phyloP scores from a whole-genome alignment of 306 rosid genomes.

The Glycine tomentella region DNA sequence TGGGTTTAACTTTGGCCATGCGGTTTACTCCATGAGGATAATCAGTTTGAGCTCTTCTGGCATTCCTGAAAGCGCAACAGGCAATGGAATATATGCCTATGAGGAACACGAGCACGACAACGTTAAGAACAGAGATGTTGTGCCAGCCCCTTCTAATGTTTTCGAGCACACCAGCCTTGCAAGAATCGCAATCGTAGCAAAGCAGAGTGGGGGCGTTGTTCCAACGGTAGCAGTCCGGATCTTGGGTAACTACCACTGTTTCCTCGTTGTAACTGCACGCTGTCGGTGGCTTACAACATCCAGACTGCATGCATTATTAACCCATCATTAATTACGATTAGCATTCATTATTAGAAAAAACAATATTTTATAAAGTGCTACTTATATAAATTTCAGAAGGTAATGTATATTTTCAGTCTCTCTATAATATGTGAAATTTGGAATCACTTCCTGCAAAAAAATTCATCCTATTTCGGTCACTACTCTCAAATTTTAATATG shows the following conservation, averaged over 20 bases:
- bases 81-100: conserved; percentile 76
- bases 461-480: no score
- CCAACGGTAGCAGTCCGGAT: conserved; percentile 81
- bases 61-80: conserved; percentile 87
- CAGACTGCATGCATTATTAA: conserved; percentile 59
- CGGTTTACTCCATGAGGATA: conserved; percentile 74
- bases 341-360: no score
- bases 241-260: conserved; percentile 48
- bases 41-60: conserved; percentile 66
- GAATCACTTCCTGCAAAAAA: no score
- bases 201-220: conserved; percentile 63
- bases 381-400: no score
- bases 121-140: conserved; percentile 76
- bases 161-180: conserved; percentile 91
- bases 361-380: no score
- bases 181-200: conserved; percentile 85
- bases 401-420: no score
- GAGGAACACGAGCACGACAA: conserved; percentile 68
- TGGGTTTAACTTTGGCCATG: conserved; percentile 77
- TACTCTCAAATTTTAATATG: no score
- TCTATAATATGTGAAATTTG: no score
- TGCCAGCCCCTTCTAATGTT: conserved; percentile 79
- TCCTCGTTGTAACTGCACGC: conserved; percentile 65
- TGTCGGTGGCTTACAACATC: conserved; percentile 91
- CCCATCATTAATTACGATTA: no score